Evolutionary conservation across 306 rosid genomes (phyloP).

Genomic region (Styphnolobium japonicum): DNA sequence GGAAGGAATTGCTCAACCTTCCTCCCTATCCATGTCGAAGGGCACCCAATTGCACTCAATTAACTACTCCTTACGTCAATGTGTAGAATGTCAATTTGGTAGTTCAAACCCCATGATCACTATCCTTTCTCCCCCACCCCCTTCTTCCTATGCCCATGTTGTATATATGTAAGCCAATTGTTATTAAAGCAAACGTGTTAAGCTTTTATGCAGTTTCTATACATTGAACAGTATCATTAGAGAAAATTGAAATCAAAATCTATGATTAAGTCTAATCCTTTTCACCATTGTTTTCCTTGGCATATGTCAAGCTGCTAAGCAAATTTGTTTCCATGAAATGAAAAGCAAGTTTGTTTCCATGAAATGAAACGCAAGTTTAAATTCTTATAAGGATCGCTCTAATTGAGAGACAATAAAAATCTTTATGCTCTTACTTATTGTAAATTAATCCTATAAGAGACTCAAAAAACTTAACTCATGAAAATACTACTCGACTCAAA

Average conservation of each 20-base stretch:
- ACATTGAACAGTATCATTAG: neutral
- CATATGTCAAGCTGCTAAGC: no score
- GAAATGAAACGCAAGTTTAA: no score
- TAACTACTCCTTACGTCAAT: slow-evolving; percentile 50
- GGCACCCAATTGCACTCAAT: slow-evolving; percentile 50
- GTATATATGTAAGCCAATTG: neutral
- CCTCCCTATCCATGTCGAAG: slow-evolving; percentile 53
- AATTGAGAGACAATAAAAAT: no score
- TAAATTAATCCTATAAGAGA: no score
- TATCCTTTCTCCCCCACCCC: neutral
- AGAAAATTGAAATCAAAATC: neutral
- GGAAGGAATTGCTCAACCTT: slow-evolving; percentile 27
- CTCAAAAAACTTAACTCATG: no score
- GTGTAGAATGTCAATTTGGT: slow-evolving; percentile 13
- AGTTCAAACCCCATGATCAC: neutral
- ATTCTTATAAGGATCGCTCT: no score
- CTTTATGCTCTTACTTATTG: no score
- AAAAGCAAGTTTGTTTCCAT: no score
- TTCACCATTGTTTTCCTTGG: neutral
- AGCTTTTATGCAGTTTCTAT: neutral
- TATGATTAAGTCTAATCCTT: neutral
- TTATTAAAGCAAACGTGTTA: neutral
- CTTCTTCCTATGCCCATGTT: neutral
- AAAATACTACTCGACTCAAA: no score
- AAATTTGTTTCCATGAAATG: no score